phyloP scores from a whole-genome alignment of 2,329 filamentous ascomycete genomes.

The Gnomoniopsis sp. region DNA sequence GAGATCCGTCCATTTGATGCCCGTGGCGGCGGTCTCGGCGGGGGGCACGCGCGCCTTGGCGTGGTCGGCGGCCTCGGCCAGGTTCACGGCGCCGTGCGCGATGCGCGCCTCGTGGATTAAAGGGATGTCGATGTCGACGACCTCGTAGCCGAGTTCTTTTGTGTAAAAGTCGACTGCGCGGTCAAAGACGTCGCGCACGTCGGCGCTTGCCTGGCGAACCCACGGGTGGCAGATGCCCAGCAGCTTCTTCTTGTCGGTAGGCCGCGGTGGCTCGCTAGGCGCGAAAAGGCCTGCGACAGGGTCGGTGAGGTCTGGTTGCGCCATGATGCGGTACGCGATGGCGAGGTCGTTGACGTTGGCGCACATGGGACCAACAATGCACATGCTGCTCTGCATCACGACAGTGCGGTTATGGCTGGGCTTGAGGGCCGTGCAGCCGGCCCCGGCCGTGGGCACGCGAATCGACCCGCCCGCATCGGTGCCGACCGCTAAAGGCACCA shows the following conservation, averaged over 20 bases:
- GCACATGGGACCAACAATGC: constrained; percentile 72
- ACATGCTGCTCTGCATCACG: constrained; percentile 49
- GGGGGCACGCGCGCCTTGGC: constrained; percentile 36
- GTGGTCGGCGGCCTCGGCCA: constrained; percentile 62
- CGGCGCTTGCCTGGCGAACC: constrained; percentile 65
- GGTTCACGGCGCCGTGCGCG: constrained; percentile 74
- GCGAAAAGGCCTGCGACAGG: constrained; percentile 61
- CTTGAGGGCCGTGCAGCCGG: constrained; percentile 80
- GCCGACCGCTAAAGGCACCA: constrained; percentile 73
- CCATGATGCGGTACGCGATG: constrained; percentile 77
- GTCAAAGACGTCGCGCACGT: constrained; percentile 61
- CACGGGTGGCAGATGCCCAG: constrained; percentile 68
- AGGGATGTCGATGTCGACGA: constrained; percentile 63
- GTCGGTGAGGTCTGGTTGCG: constrained; percentile 65
- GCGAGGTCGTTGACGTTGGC: constrained; percentile 74
- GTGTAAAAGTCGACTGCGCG: constrained; percentile 57
- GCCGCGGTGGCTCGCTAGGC: constrained; percentile 50
- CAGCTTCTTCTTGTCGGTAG: constrained; percentile 53
- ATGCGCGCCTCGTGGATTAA: constrained; percentile 67
- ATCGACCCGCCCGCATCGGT: constrained; percentile 75
- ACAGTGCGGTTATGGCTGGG: constrained; percentile 69
- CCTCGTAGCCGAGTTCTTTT: constrained; percentile 43
- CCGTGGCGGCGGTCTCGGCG: constrained; percentile 28
- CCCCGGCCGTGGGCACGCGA: constrained; percentile 71
- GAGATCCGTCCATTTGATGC: constrained; percentile 47